Base-by-base conservation (phyloP, 495 filamentous ascomycete genomes). In the Corynascus novoguineensis region DNA sequence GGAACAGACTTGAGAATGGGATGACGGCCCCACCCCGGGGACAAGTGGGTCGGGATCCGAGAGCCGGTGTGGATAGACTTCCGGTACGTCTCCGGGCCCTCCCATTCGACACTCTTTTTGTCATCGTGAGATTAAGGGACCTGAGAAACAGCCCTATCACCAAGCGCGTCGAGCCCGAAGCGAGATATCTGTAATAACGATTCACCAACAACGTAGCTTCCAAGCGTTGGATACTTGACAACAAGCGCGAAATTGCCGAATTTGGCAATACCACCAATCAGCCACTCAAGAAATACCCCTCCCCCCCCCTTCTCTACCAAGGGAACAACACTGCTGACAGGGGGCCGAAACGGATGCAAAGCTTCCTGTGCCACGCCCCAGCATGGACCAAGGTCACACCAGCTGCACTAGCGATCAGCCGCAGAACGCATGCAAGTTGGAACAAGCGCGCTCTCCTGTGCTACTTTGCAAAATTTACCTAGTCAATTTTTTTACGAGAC, bases 291-390 rank as follows among this genome's bases (percentile, higher is more conserved):
- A 32, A 32, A n/a, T n/a, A n/a, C 4, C 28, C 25, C 28, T 29
- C 0, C 19, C 17, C 19, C 40, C 21, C 12, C 5, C 31, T n/a
- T n/a, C n/a, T n/a, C n/a, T n/a, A 32, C 31, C 31, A 5, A 32
- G 31, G 31, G 31, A 31, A 19, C 27, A 32, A 7, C 10, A 15
- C 4, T 22, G 42, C 19, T 17, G 7, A n/a, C 22, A 9, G 12
- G 49, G 49, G n/a, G 21, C 49, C 21, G 32, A 52, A 12, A 50
- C 48, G 37, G 31, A 4, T 14, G 15, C 14, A 41, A 8, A 24
- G 19, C 38, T 24, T 6, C 22, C 49, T 21, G 49, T 52, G 50
- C 50, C 50, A 11, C 50, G 25, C 50, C 50, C 50, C 37, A 38
- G 25, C 50, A n/a, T 53, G 37, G 17, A 42, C 17, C 15, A 21